A percentile compares a stretch with the other conserved stretches of the same genome.
Conservation (phyloP, 2,329 filamentous ascomycete species). For the Curvularia lunata region DNA sequence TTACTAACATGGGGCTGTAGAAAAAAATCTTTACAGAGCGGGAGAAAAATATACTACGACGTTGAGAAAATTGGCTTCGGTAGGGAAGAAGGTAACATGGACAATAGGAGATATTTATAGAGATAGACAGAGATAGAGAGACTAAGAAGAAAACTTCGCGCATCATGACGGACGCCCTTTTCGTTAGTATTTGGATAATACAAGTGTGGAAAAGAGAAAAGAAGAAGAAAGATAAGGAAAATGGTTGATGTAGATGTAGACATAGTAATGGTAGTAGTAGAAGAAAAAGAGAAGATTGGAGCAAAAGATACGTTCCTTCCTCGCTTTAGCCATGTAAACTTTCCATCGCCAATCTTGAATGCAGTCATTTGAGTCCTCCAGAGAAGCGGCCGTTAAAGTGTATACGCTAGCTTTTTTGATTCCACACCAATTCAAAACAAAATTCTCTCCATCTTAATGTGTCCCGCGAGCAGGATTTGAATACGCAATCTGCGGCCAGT, state of each 20-base stretch:
- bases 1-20: too few relatives aligned
- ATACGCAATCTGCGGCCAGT: slow-evolving; percentile 44
- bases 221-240: too few relatives aligned
- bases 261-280: background rate
- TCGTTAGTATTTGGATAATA: background rate
- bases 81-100: background rate
- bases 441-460: background rate
- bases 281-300: background rate
- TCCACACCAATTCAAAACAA: background rate
- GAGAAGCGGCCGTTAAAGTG: background rate
- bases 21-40: too few relatives aligned
- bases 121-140: background rate
- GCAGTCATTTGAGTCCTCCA: background rate
- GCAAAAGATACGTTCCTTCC: background rate
- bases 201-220: background rate
- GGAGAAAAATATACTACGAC: too few relatives aligned
- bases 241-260: background rate
- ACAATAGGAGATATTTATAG: background rate
- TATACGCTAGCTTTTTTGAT: background rate
- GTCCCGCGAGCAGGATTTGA: slow-evolving; percentile 25
- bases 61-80: too few relatives aligned
- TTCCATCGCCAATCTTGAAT: background rate
- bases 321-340: background rate
- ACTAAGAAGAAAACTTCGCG: background rate
- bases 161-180: background rate